phyloP scores from a whole-genome alignment of 2,329 filamentous ascomycete genomes.

The Pseudogymnoascus destructans region DNA sequence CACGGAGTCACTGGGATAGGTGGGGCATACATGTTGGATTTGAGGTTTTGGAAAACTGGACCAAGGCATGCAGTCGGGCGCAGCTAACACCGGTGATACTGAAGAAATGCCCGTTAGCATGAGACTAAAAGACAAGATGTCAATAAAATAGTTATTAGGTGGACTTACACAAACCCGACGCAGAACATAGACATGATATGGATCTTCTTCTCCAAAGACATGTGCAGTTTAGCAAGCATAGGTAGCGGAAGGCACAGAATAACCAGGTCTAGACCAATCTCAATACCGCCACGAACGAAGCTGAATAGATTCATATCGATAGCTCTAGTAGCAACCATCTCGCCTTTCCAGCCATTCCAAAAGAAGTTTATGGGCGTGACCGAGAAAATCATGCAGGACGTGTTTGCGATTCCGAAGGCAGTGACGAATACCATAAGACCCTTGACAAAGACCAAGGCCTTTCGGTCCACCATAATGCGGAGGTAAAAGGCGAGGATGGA shows the following conservation, averaged over 20 bases:
- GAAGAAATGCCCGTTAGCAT: background rate
- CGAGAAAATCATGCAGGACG: conserved; percentile 26
- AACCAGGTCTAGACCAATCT: conserved; percentile 9
- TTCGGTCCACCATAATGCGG: conserved; percentile 22
- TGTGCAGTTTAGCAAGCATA: conserved; percentile 8
- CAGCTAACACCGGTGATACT: conserved; percentile 9
- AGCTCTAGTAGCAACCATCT: conserved; percentile 23
- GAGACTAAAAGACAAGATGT: background rate
- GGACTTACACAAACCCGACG: conserved; percentile 7
- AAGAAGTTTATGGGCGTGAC: conserved; percentile 28
- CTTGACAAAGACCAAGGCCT: conserved; percentile 17
- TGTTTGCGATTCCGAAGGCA: conserved; percentile 22
- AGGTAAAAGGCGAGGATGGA: conserved; percentile 26
- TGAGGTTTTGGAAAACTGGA: conserved; percentile 8
- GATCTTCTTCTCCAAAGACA: conserved; percentile 10
- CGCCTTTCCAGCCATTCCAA: conserved; percentile 30
- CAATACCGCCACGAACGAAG: conserved; percentile 25
- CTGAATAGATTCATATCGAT: conserved; percentile 29
- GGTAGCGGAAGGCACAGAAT: conserved; percentile 5
- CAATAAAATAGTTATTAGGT: background rate
- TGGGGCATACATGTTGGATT: conserved; percentile 4
- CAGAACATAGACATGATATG: conserved; percentile 10
- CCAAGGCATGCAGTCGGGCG: background rate
- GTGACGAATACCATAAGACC: conserved; percentile 18
- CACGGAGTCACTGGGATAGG: background rate